Base-by-base conservation (phyloP, 75 land plant genomes). In the Picea glauca region DNA sequence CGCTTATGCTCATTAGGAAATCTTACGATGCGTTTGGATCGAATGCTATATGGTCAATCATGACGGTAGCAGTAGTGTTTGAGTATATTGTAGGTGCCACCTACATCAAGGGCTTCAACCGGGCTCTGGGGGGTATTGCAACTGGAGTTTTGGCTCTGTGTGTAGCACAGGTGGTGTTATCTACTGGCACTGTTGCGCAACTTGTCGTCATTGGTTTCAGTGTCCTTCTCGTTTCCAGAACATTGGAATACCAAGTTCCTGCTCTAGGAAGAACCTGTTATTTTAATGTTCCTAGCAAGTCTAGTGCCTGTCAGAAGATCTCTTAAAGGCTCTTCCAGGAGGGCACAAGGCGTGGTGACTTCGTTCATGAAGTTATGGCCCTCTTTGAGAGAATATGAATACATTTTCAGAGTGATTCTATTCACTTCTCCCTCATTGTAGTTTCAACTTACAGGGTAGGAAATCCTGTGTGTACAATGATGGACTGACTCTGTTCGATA, bases 41-140 rank as follows among this genome's bases (percentile, higher is more conserved):
- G 77, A 88, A 84, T 68, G 86, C 84, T 65, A 66, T 92, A 32
- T 92, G 90, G 92, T 86, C 90, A 58, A 85, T 92, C 78, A 79
- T 92, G 82, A 92, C 91, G 13, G 94, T 90, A 30, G 92, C 80
- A 77, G 78, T 87, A 68, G 86, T 92, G 88, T 87, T 92, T 77
- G 94, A 92, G 76, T 82, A 85, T 70, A 87, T 92, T 15, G 91
- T 90, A n/a, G 94, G 92, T 11, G 87, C 85, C 5, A 91, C 91
- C 3, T 85, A 85, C 17, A 82, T 83, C 80, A 78, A 74, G 78
- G 94, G 92, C 13, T 86, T 91, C 84, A 91, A 86, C 74, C 60
- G 93, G 62, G 88, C 93, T 30, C 58, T 91, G 15, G 93, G 93
- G 30, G 86, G 87, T 74, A 61, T 91, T 60, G 78, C 83, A 31